A percentile compares a stretch with the other conserved stretches of the same genome.
phyloP scores from a whole-genome alignment of 1,284 basidiomycete species.

The Pascua guehoae region DNA sequence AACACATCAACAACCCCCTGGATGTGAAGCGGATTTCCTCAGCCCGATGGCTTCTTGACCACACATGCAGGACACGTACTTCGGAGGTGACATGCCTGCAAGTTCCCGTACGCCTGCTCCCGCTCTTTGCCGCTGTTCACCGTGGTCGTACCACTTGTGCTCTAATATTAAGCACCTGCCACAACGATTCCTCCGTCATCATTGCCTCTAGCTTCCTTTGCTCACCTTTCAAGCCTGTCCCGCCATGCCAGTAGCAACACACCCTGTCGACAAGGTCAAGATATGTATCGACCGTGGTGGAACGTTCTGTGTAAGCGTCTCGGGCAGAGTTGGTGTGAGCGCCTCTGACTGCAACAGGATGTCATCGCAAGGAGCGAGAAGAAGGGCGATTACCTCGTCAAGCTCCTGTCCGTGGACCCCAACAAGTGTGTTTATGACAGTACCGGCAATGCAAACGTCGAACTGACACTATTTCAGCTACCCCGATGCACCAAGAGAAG shows the following conservation, averaged over 20 bases:
- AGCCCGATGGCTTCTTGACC: too few relatives aligned
- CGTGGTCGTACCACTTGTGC: too few relatives aligned
- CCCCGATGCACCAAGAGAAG: constrained; percentile 80
- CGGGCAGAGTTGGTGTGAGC: neutral
- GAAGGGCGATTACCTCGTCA: constrained; percentile 32
- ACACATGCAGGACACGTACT: too few relatives aligned
- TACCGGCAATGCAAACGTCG: neutral
- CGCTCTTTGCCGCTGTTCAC: too few relatives aligned
- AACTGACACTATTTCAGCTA: constrained; percentile 52
- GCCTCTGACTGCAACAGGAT: constrained; percentile 7
- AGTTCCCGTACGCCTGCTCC: too few relatives aligned
- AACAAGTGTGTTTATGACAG: constrained; percentile 50
- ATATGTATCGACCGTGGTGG: constrained; percentile 36
- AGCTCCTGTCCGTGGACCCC: constrained; percentile 79
- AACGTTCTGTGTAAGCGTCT: constrained; percentile 4
- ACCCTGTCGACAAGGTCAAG: constrained; percentile 34
- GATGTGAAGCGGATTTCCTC: too few relatives aligned
- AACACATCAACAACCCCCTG: too few relatives aligned
- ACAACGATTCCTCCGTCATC: too few relatives aligned
- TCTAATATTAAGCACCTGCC: too few relatives aligned
- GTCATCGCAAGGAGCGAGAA: constrained; percentile 6
- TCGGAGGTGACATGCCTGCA: too few relatives aligned
- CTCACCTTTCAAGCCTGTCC: too few relatives aligned
- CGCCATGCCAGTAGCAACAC: constrained; percentile 14
- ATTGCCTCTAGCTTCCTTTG: too few relatives aligned